These are phyloP conservation scores for Lactarius hatsudake DNA, from an alignment of 768 basidiomycete species.

Conservation along the genomic window DNA sequence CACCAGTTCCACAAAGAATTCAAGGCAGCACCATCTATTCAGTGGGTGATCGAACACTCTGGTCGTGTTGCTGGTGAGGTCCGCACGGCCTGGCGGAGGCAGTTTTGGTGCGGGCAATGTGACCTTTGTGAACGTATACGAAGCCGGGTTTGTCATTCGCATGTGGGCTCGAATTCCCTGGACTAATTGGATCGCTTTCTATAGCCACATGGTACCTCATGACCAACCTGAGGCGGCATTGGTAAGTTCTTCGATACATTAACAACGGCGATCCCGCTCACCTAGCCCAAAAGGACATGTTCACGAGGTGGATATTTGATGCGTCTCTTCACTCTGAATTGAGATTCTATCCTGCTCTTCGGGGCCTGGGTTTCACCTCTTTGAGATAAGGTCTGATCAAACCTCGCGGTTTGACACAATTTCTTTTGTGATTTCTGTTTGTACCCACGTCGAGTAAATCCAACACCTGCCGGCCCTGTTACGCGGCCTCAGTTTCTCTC, in stretches of 20 bases:
- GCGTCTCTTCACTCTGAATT: slow-evolving; percentile 42
- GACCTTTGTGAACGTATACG: slow-evolving; percentile 73
- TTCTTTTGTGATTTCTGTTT: background rate
- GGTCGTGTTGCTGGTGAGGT: slow-evolving; percentile 66
- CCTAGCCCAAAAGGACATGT: slow-evolving; percentile 46
- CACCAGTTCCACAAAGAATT: slow-evolving; percentile 65
- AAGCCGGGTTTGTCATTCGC: slow-evolving; percentile 64
- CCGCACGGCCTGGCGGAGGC: slow-evolving; percentile 62
- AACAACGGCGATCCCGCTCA: background rate
- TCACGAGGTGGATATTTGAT: slow-evolving; percentile 57
- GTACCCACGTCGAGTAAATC: background rate
- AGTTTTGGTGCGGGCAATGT: slow-evolving; percentile 75
- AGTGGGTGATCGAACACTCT: slow-evolving; percentile 54
- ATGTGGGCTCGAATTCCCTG: background rate
- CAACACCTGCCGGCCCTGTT: background rate
- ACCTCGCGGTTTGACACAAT: background rate
- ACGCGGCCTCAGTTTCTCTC: background rate
- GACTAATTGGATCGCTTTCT: slow-evolving; percentile 9
- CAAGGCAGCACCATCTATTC: slow-evolving; percentile 42
- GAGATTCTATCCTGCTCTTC: background rate
- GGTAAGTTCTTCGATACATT: slow-evolving; percentile 42
- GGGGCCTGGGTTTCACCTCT: background rate
- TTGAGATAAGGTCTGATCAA: slow-evolving; percentile 7
- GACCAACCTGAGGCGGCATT: slow-evolving; percentile 88
- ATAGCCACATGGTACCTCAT: slow-evolving; percentile 84